A percentile compares a stretch with the other conserved stretches of the same genome.
phyloP scores from a whole-genome alignment of 2,329 filamentous ascomycete genomes.

The Chaetomium sp. region DNA sequence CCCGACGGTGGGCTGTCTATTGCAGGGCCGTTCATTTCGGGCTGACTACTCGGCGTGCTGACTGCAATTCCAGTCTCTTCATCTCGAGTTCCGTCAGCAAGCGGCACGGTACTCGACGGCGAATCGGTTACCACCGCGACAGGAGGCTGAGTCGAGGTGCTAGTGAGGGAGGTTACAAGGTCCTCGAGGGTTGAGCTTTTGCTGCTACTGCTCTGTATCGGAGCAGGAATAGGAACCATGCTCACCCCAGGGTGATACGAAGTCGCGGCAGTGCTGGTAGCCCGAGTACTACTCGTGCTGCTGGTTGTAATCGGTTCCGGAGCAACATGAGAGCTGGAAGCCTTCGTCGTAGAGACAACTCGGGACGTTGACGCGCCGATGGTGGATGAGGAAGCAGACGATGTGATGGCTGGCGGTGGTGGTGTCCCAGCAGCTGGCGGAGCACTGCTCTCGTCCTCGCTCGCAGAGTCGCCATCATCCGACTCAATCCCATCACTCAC shows the following conservation, averaged over 20 bases:
- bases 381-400: neutral
- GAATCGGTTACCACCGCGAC: neutral
- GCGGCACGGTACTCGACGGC: constrained; percentile 1
- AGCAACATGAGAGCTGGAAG: neutral
- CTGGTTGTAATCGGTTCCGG: too few species aligned
- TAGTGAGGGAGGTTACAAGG: constrained; percentile 3
- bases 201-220: neutral
- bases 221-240: neutral
- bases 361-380: neutral
- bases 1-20: neutral
- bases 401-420: constrained; percentile 1
- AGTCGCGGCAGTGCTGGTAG: neutral
- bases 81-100: constrained; percentile 1
- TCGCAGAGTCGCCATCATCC: neutral
- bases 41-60: neutral
- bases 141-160: neutral
- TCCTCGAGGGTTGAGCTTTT: constrained; percentile 5
- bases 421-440: neutral
- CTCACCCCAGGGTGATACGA: neutral
- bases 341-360: neutral
- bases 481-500: constrained; percentile 3
- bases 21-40: neutral
- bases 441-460: constrained; percentile 2
- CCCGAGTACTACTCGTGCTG: too few species aligned
- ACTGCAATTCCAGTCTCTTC: neutral